Evolutionary conservation across 1,284 basidiomycete species (phyloP), one percentile per base, ranked within the genome.

Genomic region (Apiotrichum gracile): DNA sequence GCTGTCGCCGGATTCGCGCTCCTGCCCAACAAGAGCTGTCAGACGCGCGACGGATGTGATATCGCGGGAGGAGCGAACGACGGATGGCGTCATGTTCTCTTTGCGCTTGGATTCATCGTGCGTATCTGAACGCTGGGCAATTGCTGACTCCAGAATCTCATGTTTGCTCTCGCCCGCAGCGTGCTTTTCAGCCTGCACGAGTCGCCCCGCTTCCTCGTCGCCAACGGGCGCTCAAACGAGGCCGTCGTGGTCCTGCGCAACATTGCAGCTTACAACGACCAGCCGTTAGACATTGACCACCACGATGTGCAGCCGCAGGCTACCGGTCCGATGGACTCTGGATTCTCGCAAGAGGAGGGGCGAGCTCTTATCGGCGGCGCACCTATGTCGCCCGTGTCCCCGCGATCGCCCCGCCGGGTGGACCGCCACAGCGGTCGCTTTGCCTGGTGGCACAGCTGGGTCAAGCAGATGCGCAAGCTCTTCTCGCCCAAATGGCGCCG

Each of bases 111-210:
- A 17, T 65, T 85, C 12, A 81, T 88, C 44, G 86, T 88, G 63
- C 66, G 85, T 78, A 24, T 25, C 29, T 31, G 2, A 25, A 3
- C 2, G 27, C 19, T 8, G 14, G 34, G 14, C 17, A 8, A n/a
- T 24, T 17, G 21, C 57, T 60, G 33, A 54, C 48, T 7, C 29
- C 67, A 94, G 88, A 97, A 92, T 16, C 76, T 93, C 16, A 72
- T 79, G 2, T 94, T 97, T 84, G 91, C 92, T 67, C 68, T 88
- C 22, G 84, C 84, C 3, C 86, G 93, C 17, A 88, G 94, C 58
- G 77, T 88, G 10, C 85, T 97, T 71, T 96, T 97, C 79, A 83
- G 84, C 10, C 77, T 98, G 17, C 85, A 94, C 69, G 94, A 98
- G 75, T 94, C 91, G 0, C 92, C 94, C 10, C 83, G 91, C 33